phyloP scores from a whole-genome alignment of 768 basidiomycete genomes.

The Postia placenta region DNA sequence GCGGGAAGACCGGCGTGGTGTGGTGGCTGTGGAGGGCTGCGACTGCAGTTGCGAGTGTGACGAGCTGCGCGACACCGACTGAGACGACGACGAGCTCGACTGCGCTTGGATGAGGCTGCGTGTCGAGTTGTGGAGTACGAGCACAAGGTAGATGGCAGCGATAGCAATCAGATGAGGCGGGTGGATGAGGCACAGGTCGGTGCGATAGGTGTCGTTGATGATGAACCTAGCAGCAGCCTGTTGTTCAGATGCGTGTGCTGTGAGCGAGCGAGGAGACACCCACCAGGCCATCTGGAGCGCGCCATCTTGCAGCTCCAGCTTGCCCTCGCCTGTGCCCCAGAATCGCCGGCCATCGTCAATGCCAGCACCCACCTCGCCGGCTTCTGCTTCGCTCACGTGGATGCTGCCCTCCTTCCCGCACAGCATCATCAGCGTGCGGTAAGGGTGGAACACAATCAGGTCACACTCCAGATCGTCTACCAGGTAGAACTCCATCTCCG shows the following conservation, averaged over 20 bases:
- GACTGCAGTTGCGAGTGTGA: slow-evolving; percentile 11
- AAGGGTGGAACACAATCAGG: slow-evolving; percentile 88
- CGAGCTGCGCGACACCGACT: slow-evolving; percentile 7
- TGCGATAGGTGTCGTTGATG: slow-evolving; percentile 94
- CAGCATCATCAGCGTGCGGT: slow-evolving; percentile 77
- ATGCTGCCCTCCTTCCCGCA: slow-evolving; percentile 53
- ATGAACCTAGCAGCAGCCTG: slow-evolving; percentile 63
- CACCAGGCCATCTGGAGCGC: slow-evolving; percentile 92
- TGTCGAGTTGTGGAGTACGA: slow-evolving; percentile 63
- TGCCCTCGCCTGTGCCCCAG: slow-evolving; percentile 79
- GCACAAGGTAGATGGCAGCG: slow-evolving; percentile 84
- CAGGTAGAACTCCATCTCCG: slow-evolving; percentile 99
- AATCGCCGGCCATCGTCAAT: slow-evolving; percentile 56
- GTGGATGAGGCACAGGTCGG: slow-evolving; percentile 88
- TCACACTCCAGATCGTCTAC: slow-evolving; percentile 96
- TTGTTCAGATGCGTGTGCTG: not conserved
- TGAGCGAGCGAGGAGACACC: slow-evolving; percentile 19
- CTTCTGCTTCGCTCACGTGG: slow-evolving; percentile 45
- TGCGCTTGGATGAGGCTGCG: slow-evolving; percentile 38
- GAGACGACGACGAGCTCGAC: slow-evolving; percentile 20
- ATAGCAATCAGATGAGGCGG: slow-evolving; percentile 94
- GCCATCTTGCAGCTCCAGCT: slow-evolving; percentile 65
- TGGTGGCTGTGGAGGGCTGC: slow-evolving; percentile 13
- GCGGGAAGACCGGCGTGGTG: slow-evolving; percentile 50
- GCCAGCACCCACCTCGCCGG: slow-evolving; percentile 45